Evolutionary conservation across 768 basidiomycete genomes (phyloP), one percentile per base, ranked within the genome.

Genomic region (Lactifluus piperatus): DNA sequence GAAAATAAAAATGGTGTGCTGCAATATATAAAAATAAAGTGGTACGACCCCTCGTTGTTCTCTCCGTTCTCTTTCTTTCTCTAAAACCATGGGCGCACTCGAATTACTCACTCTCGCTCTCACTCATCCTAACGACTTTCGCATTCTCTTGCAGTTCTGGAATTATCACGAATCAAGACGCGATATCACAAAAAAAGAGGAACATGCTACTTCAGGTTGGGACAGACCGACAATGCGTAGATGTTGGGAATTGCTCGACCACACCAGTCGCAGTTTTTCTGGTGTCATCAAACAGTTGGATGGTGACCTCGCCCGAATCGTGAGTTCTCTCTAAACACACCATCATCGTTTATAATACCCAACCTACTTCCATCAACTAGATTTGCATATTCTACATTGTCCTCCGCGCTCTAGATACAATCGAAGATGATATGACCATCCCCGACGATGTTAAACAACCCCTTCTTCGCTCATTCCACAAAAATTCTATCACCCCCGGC

Each of bases 361-460:
- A n/a, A n/a, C n/a, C n/a, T n/a, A 6, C 27, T 10, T 3, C 9
- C 14, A 2, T 9, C 5, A 43, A 48, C 16, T 62, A 97, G 95
- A 85, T 97, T 64, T 93, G 90, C 71, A 73, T 98, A 60, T 98
- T 97, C 73, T 99, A 98, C 73, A 82, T 99, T 44, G 88, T 94
- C 5, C 79, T 99, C 6, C 84, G 95, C 22, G 97, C 84, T 5
- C 77, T 97, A n/a, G 95, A 99, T 71, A 99, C 95, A 4, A 82
- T 99, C 63, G 95, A 98, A 71, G 95, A 99, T 71, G 95, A 99
- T 75, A 97, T 97, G 94, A 90, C 93, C 0, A 82, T 99, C 57
- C 79, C 90, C 0, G 91, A 93, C 71, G 75, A 82, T 18, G 71
- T 86, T 66, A 99, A 99, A 70, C 90, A 93, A 54, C 86, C 91